Conservation (phyloP, 139 green algal genomes). For the Micractinium sp. region DNA sequence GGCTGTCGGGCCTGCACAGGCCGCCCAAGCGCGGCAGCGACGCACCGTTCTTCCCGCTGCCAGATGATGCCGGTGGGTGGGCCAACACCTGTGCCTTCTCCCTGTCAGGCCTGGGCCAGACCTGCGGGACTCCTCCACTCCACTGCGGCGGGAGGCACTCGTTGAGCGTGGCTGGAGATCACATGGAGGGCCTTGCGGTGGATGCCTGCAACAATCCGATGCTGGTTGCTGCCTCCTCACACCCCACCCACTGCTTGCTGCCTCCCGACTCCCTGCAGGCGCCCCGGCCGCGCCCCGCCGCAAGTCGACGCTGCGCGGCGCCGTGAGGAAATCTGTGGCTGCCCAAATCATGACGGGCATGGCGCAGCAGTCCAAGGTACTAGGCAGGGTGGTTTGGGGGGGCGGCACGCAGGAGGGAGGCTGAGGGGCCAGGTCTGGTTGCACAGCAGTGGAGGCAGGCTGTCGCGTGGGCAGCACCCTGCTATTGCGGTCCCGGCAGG, state of each 20-base stretch:
- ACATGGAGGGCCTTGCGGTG: too few species aligned
- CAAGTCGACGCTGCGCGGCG: not conserved
- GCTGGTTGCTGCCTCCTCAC: too few species aligned
- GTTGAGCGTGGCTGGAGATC: too few species aligned
- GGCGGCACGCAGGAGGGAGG: too few species aligned
- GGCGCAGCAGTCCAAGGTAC: constrained; percentile 2
- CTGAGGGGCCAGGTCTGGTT: too few species aligned
- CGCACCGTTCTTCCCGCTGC: not conserved
- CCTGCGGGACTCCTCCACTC: too few species aligned
- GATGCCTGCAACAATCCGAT: too few species aligned
- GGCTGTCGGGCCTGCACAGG: not conserved
- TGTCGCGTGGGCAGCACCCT: too few species aligned
- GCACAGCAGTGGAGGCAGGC: too few species aligned
- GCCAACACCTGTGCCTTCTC: too few species aligned
- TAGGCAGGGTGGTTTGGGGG: not conserved
- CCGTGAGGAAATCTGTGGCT: not conserved
- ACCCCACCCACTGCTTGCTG: not conserved
- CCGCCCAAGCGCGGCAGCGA: not conserved
- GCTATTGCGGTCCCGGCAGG: not conserved
- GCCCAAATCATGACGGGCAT: not conserved
- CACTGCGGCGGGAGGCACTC: too few species aligned
- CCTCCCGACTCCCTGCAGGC: not conserved
- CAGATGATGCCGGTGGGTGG: not conserved
- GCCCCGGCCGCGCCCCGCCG: not conserved
- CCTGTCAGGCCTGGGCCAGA: too few species aligned